These are phyloP conservation scores for Lithohypha guttulata DNA, from an alignment of 2,329 filamentous ascomycete species.

Conservation along the genomic window DNA sequence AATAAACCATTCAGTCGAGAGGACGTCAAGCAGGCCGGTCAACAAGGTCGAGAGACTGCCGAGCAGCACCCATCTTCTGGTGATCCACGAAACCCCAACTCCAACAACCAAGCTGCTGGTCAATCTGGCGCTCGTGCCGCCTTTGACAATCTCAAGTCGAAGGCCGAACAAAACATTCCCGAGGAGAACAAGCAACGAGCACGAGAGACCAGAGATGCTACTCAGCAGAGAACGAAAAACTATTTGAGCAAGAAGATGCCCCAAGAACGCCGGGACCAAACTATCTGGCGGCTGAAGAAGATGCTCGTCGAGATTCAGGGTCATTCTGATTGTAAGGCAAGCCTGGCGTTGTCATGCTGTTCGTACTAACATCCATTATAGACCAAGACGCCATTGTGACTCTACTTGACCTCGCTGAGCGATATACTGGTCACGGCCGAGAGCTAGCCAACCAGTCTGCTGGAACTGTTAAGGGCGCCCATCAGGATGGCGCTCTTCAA, in stretches of 20 bases:
- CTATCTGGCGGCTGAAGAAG: slow-evolving; percentile 89
- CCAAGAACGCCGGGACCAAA: slow-evolving; percentile 82
- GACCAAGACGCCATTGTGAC: slow-evolving; percentile 84
- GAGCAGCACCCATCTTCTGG: slow-evolving; percentile 34
- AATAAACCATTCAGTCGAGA: slow-evolving; percentile 44
- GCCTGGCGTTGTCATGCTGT: slow-evolving; percentile 13
- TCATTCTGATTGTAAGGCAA: slow-evolving; percentile 65
- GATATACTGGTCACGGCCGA: slow-evolving; percentile 67
- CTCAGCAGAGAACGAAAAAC: slow-evolving; percentile 47
- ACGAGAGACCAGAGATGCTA: slow-evolving; percentile 25
- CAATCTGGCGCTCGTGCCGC: slow-evolving; percentile 24
- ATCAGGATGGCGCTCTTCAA: slow-evolving; percentile 51
- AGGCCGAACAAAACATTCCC: slow-evolving; percentile 51
- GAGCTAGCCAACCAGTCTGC: slow-evolving; percentile 52
- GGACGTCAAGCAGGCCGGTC: slow-evolving; percentile 51
- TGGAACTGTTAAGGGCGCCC: slow-evolving; percentile 62
- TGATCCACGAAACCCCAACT: too few relatives aligned
- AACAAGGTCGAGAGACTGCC: slow-evolving; percentile 47
- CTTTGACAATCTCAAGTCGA: slow-evolving; percentile 40
- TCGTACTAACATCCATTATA: slow-evolving; percentile 24
- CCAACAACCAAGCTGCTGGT: slow-evolving; percentile 26
- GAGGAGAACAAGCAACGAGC: slow-evolving; percentile 46
- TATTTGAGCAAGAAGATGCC: slow-evolving; percentile 84
- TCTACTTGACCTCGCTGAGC: slow-evolving; percentile 70
- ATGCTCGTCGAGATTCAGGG: slow-evolving; percentile 95